Percentiles rank a stretch among this genome's conserved stretches.
Evolutionary conservation across 129 eudicot species (phyloP).

Genomic region (Saussurea involucrata): DNA sequence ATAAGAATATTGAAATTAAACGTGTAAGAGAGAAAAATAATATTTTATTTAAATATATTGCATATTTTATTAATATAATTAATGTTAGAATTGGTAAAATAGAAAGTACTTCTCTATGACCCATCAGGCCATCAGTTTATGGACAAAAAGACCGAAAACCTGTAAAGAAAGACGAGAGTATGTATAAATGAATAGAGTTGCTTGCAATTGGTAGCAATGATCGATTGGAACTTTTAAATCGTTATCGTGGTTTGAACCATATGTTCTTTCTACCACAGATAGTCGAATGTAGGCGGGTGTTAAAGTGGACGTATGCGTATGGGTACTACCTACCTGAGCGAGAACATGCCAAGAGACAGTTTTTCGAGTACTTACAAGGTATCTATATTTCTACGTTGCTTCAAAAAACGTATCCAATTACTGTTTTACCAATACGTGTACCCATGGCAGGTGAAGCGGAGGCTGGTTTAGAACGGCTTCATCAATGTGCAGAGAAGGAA

Average conservation of each 20-base stretch:
- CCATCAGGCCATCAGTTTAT: too few relatives aligned
- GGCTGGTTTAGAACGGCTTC: conserved; percentile 58
- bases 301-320: conserved; percentile 56
- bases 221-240: background rate
- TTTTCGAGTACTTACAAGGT: conserved; percentile 65
- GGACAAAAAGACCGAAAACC: too few relatives aligned
- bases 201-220: too few relatives aligned
- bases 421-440: background rate
- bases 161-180: too few relatives aligned
- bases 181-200: too few relatives aligned
- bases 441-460: conserved; percentile 56
- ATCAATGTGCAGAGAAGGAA: conserved; percentile 61
- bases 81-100: too few relatives aligned
- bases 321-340: conserved; percentile 39
- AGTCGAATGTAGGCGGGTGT: conserved; percentile 48
- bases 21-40: too few relatives aligned
- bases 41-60: too few relatives aligned
- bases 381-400: background rate
- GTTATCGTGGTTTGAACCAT: background rate
- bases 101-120: too few relatives aligned
- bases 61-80: too few relatives aligned
- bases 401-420: background rate
- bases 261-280: conserved; percentile 27
- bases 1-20: too few relatives aligned
- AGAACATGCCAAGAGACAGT: conserved; percentile 20